Conservation (phyloP, 176 grass and related monocot genomes). For the Oropetium thomaeum region DNA sequence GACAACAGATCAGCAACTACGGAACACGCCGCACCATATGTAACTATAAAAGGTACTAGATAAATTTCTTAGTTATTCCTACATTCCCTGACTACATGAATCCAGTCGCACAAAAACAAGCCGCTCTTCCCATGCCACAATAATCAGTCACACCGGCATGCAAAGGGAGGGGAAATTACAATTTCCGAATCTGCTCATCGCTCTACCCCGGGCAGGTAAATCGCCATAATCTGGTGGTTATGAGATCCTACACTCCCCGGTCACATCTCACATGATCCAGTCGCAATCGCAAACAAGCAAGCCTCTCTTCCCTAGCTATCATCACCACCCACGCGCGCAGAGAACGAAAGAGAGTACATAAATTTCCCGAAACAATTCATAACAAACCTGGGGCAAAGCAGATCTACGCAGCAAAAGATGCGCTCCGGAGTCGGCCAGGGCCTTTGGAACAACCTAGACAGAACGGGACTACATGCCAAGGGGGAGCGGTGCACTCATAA, state of each 20-base stretch:
- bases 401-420: constrained; percentile 16
- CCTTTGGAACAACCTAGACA: neutral
- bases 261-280: neutral
- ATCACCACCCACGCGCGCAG: neutral
- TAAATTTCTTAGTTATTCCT: neutral
- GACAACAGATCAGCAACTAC: neutral
- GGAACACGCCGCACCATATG: neutral
- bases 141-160: neutral
- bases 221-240: neutral
- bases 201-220: neutral
- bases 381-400: neutral
- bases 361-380: constrained; percentile 10
- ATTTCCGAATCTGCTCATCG: neutral
- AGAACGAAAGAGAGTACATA: neutral
- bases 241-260: neutral
- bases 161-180: neutral
- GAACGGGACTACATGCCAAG: neutral
- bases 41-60: neutral
- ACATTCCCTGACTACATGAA: neutral
- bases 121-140: neutral
- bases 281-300: neutral
- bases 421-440: neutral
- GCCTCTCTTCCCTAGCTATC: neutral
- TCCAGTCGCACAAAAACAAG: neutral
- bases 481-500: neutral